These are phyloP conservation scores for Andrographis paniculata DNA, from an alignment of 305 asterid genomes.

Conservation along the genomic window DNA sequence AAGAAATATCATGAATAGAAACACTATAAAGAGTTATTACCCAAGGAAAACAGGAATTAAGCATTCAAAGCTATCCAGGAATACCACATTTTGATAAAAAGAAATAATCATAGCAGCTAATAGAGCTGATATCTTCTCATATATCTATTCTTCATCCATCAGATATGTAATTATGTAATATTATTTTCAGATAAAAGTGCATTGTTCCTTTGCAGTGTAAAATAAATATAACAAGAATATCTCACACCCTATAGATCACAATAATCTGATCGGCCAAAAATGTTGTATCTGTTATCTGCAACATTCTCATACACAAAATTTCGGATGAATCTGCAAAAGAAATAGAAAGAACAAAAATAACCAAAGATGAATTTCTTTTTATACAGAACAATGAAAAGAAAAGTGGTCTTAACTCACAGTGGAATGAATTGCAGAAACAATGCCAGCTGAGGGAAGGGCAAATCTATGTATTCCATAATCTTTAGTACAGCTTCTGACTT, in stretches of 20 bases:
- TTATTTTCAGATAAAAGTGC: too few species aligned
- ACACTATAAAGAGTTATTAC: too few species aligned
- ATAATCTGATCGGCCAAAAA: conserved; percentile 81
- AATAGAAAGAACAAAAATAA: conserved; percentile 17
- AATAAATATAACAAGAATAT: background rate
- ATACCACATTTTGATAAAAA: too few species aligned
- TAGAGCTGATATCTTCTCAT: too few species aligned
- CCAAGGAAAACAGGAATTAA: too few species aligned
- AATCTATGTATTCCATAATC: conserved; percentile 77
- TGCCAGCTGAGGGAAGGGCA: conserved; percentile 85
- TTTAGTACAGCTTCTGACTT: conserved; percentile 87
- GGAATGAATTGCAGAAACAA: conserved; percentile 65
- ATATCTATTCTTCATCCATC: too few species aligned
- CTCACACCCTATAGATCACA: conserved; percentile 50
- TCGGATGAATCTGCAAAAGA: conserved; percentile 63
- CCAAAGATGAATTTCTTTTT: conserved; percentile 8
- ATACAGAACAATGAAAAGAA: conserved; percentile 3
- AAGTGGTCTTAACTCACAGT: conserved; percentile 38
- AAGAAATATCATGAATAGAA: too few species aligned
- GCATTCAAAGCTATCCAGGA: too few species aligned
- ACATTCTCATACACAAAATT: conserved; percentile 70
- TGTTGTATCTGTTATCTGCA: conserved; percentile 73
- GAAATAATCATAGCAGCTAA: too few species aligned
- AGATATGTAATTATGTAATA: too few species aligned
- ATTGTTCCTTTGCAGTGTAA: too few species aligned